These are phyloP conservation scores for Phoma sp. DNA, from an alignment of 2,329 filamentous ascomycete species.

Conservation along the genomic window DNA sequence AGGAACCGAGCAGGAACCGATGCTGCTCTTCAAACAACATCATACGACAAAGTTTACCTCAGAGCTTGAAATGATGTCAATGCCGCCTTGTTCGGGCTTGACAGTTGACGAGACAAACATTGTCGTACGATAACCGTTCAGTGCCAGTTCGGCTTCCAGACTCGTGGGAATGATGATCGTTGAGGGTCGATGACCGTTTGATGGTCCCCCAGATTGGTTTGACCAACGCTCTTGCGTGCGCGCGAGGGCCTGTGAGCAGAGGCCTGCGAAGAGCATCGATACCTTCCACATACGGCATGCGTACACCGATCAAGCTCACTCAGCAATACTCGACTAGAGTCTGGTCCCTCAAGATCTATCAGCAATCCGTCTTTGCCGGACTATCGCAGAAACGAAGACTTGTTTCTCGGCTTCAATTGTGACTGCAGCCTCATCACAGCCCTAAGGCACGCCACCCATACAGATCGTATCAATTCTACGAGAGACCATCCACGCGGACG, in stretches of 20 bases:
- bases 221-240: neutral
- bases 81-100: slow-evolving; percentile 20
- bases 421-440: slow-evolving; percentile 37
- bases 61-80: slow-evolving; percentile 27
- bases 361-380: slow-evolving; percentile 16
- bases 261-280: neutral
- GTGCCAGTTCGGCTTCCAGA: slow-evolving; percentile 25
- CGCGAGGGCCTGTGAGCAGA: neutral
- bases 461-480: slow-evolving; percentile 6
- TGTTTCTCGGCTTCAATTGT: slow-evolving; percentile 17
- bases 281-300: neutral
- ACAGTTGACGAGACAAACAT: slow-evolving; percentile 38
- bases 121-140: slow-evolving; percentile 40
- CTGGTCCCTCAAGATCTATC: slow-evolving; percentile 20
- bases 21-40: slow-evolving; percentile 40
- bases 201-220: neutral
- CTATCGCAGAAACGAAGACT: slow-evolving; percentile 9
- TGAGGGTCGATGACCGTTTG: neutral
- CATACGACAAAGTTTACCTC: slow-evolving; percentile 47
- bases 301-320: neutral
- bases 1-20: slow-evolving; percentile 16
- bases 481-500: slow-evolving; percentile 20
- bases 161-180: slow-evolving; percentile 2
- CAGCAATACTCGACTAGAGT: neutral
- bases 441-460: slow-evolving; percentile 31